A percentile compares a stretch with the other conserved stretches of the same genome.
phyloP scores from a whole-genome alignment of 1,284 basidiomycete species.

The Ceratobasidium sp. region DNA sequence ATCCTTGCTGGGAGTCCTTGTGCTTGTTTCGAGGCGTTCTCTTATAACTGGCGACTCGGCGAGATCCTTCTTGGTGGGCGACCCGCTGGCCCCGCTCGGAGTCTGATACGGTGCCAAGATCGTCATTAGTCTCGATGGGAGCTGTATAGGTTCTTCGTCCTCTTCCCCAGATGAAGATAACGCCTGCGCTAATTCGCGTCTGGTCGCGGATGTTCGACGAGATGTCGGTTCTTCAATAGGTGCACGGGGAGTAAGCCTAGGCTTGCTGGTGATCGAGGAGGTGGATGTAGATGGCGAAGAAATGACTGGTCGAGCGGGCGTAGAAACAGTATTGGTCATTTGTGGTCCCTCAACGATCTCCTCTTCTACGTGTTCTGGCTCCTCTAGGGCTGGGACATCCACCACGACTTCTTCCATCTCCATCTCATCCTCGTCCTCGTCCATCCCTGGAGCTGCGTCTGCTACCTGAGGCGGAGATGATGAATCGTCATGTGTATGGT shows the following conservation, averaged over 20 bases:
- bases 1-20: not conserved
- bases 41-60: not conserved
- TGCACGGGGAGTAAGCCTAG: not conserved
- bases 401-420: conserved; percentile 49
- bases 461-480: conserved; percentile 18
- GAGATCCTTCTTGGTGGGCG: conserved; percentile 17
- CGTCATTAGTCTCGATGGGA: conserved; percentile 37
- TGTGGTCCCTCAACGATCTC: conserved; percentile 28
- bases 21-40: not conserved
- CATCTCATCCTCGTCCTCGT: conserved; percentile 44
- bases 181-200: conserved; percentile 28
- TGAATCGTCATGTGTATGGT: not conserved
- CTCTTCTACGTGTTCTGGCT: conserved; percentile 6
- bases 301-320: not conserved
- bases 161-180: conserved; percentile 36
- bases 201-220: conserved; percentile 12
- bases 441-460: not conserved
- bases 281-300: conserved; percentile 18
- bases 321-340: not conserved
- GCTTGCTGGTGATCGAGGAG: not conserved
- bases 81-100: conserved; percentile 4
- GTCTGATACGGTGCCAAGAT: conserved; percentile 37
- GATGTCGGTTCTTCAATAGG: conserved; percentile 19
- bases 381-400: conserved; percentile 14
- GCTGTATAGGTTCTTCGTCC: conserved; percentile 19